phyloP scores from a whole-genome alignment of 1,284 basidiomycete species.

The Irpex rosettiformis region DNA sequence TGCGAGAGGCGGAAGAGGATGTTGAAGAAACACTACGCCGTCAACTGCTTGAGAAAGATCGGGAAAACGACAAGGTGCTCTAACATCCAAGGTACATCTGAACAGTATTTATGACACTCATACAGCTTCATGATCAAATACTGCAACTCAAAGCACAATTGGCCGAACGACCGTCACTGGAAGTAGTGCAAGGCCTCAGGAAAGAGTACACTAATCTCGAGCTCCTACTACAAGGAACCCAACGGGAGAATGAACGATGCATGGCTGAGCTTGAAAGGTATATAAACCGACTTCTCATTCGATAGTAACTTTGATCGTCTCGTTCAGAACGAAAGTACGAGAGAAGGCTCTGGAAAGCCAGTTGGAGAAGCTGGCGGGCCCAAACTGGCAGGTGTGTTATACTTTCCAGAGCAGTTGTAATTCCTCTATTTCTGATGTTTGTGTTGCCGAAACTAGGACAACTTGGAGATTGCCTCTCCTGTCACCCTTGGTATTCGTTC shows the following conservation, averaged over 20 bases:
- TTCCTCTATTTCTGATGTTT: background rate
- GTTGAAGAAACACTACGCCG: slow-evolving; percentile 57
- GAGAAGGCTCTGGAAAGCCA: slow-evolving; percentile 73
- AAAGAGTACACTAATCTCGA: slow-evolving; percentile 71
- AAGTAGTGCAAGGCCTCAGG: slow-evolving; percentile 57
- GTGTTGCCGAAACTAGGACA: slow-evolving; percentile 27
- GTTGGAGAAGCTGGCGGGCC: slow-evolving; percentile 61
- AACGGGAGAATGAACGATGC: slow-evolving; percentile 73
- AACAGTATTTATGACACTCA: background rate
- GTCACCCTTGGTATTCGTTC: slow-evolving; percentile 25
- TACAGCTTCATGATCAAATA: slow-evolving; percentile 58
- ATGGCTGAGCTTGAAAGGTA: slow-evolving; percentile 74
- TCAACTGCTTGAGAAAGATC: slow-evolving; percentile 65
- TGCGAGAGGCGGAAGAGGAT: slow-evolving; percentile 58
- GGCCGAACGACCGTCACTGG: slow-evolving; percentile 58
- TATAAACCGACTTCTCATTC: background rate
- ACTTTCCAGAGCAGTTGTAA: background rate
- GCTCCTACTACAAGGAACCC: slow-evolving; percentile 67
- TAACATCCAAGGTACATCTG: background rate
- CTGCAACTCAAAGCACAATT: slow-evolving; percentile 61
- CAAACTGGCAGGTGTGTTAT: slow-evolving; percentile 68
- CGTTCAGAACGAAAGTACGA: slow-evolving; percentile 44
- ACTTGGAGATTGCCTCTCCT: slow-evolving; percentile 46
- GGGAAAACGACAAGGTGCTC: slow-evolving; percentile 65
- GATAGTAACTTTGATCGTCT: background rate